These are phyloP conservation scores for Tolypocladium pustulatum DNA, from an alignment of 2,329 filamentous ascomycete genomes.

Conservation along the genomic window DNA sequence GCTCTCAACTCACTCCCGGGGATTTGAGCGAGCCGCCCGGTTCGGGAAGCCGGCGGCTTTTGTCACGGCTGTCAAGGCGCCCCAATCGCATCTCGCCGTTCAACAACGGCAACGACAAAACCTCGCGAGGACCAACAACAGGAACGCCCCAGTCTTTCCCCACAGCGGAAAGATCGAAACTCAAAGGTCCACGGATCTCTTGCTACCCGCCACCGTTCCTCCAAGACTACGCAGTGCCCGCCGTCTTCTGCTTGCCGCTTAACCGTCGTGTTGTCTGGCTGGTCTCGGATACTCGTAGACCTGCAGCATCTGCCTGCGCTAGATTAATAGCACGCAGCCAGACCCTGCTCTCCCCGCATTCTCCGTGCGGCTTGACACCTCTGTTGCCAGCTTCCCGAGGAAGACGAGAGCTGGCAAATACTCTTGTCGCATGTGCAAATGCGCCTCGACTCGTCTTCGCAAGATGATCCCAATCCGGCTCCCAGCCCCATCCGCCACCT, in stretches of 20 bases:
- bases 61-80: neutral
- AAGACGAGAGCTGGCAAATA: neutral
- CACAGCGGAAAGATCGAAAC: neutral
- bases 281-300: neutral
- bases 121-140: neutral
- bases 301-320: neutral
- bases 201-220: neutral
- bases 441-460: neutral
- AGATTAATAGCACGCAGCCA: neutral
- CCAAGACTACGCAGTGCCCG: neutral
- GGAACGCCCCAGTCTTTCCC: neutral
- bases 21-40: too few species aligned
- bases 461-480: neutral
- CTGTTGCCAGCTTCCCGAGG: neutral
- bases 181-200: neutral
- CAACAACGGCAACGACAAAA: neutral
- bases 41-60: too few species aligned
- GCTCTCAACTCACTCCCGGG: too few species aligned
- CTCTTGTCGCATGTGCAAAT: constrained; percentile 6
- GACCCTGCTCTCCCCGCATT: neutral
- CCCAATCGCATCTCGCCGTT: neutral
- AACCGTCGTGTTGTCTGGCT: neutral
- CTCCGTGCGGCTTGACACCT: neutral
- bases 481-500: neutral
- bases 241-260: neutral